These are phyloP conservation scores for Volutella citrinella DNA, from an alignment of 2,329 filamentous ascomycete species.

Conservation along the genomic window DNA sequence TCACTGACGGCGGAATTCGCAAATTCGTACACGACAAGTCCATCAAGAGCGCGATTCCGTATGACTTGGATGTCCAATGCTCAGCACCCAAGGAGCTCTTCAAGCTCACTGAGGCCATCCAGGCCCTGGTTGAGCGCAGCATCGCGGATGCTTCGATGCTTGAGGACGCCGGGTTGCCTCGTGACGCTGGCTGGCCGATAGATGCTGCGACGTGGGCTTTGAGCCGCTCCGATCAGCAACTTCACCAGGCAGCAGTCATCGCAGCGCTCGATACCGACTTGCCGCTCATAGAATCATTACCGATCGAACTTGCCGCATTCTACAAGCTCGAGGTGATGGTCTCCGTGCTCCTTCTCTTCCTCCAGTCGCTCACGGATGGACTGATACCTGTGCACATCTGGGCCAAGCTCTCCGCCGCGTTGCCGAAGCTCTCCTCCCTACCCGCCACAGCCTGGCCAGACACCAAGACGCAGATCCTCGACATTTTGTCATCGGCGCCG, in stretches of 20 bases:
- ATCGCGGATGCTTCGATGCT: conserved; percentile 63
- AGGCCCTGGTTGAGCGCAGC: conserved; percentile 52
- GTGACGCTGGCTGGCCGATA: conserved; percentile 60
- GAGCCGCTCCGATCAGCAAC: conserved; percentile 19
- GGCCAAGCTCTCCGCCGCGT: conserved; percentile 60
- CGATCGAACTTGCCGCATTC: conserved; percentile 58
- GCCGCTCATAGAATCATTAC: conserved; percentile 59
- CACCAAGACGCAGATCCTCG: conserved; percentile 59
- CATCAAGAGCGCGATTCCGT: conserved; percentile 49
- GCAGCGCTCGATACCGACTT: conserved; percentile 72
- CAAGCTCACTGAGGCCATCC: conserved; percentile 78
- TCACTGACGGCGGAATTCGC: conserved; percentile 78
- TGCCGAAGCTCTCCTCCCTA: conserved; percentile 38
- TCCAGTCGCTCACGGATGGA: conserved; percentile 73
- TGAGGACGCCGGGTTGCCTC: conserved; percentile 49
- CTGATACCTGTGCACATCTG: conserved; percentile 71
- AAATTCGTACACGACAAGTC: conserved; percentile 38
- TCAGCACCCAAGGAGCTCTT: conserved; percentile 89
- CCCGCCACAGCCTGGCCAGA: conserved; percentile 32
- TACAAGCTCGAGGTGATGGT: conserved; percentile 73
- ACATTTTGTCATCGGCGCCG: conserved; percentile 68
- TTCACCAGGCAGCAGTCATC: conserved; percentile 39
- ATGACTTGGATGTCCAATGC: conserved; percentile 60
- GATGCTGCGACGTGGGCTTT: conserved; percentile 38
- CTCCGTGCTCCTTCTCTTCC: conserved; percentile 70